Conservation (phyloP, 495 filamentous ascomycete species). For the Rhypophila decipiens region DNA sequence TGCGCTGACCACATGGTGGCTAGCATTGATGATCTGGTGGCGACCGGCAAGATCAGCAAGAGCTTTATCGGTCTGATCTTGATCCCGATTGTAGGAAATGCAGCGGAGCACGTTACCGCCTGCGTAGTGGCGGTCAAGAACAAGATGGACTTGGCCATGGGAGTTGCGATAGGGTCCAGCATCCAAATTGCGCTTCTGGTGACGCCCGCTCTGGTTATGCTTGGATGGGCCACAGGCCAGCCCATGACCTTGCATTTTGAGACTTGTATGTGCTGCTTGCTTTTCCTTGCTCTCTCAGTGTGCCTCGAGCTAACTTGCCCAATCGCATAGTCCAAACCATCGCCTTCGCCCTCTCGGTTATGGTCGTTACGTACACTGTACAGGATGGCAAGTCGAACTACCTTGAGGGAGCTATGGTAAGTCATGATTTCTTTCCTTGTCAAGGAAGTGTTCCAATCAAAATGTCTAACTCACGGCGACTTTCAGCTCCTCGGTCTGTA, state of each 20-base stretch:
- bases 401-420: constrained; percentile 85
- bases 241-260: constrained; percentile 92
- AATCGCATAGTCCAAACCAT: constrained; percentile 70
- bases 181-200: constrained; percentile 94
- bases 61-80: constrained; percentile 95
- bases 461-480: neutral
- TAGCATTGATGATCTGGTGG: constrained; percentile 84
- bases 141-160: constrained; percentile 97
- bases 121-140: constrained; percentile 86
- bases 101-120: constrained; percentile 94
- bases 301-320: neutral
- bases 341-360: constrained; percentile 79
- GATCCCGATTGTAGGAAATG: constrained; percentile 95
- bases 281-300: neutral
- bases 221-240: constrained; percentile 75
- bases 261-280: constrained; percentile 34
- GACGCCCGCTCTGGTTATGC: constrained; percentile 82
- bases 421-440: constrained; percentile 26
- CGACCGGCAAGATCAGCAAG: constrained; percentile 79
- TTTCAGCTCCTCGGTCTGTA: constrained; percentile 55
- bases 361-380: constrained; percentile 89
- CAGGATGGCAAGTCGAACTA: constrained; percentile 95
- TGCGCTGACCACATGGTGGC: constrained; percentile 92
- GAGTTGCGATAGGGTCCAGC: constrained; percentile 86
- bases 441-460: neutral